Evolutionary conservation across 2,329 filamentous ascomycete genomes (phyloP), one percentile per base, ranked within the genome.

Genomic region (Paraphaeosphaeria sporulosa): DNA sequence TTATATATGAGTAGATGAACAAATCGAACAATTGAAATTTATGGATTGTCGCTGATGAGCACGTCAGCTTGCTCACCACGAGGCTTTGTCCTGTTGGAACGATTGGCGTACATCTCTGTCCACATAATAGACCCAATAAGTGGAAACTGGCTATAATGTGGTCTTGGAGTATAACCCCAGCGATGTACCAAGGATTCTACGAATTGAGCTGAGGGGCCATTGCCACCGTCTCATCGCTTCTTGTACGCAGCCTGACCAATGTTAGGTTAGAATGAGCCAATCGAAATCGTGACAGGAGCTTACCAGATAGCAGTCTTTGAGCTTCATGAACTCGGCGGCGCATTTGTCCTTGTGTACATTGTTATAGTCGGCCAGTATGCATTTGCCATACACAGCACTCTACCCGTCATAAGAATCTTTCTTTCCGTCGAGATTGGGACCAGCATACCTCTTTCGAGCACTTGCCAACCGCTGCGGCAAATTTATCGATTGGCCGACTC

Each of bases 331-430:
- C 73, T 97, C 93, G 59, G 87, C 88, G 4, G 85, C 84, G 73
- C 95, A 99, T 83, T 95, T 95, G 74, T 97, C 92, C 75, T 96
- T 96, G 69, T 93, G 87, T 3, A 97, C 87, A 4, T 93, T 87
- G 74, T 94, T 94, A 80, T 96, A 98, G 74, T 98, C 94, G 42
- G 88, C 87, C 53, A 94, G 86, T 65, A 99, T 89, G 76, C 95
- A 99, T 83, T 93, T 94, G 67, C 94, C 95, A 73, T 98, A 99
- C 13, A 87, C 83, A 2, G 92, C 85, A 55, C 92, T 90, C 94
- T 98, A 27, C 23, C 5, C 25, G 42, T 54, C 19, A 34, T 21
- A 49, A 44, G 32, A 42, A 50, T 27, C 34, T 27, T 52, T 15
- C 30, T 12, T 32, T 32, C 30, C 8, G 30, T 32, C 30, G 10